Conservation (phyloP, 163 green algal species). For the Scenedesmus sp. region DNA sequence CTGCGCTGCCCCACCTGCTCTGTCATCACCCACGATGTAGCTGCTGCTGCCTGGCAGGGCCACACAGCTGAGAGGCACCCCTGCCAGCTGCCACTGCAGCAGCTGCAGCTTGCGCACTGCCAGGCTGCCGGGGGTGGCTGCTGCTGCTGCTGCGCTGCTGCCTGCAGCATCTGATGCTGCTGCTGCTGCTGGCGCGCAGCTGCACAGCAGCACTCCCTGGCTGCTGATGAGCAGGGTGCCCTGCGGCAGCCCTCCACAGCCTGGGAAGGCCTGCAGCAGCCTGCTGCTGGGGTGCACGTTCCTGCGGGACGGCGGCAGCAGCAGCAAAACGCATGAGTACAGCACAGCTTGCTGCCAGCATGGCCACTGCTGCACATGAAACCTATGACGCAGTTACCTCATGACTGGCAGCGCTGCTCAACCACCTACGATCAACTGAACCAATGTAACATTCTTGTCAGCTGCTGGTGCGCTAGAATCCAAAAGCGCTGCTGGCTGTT, state of each 20-base stretch:
- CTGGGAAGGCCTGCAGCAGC: conserved; percentile 35
- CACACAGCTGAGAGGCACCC: conserved; percentile 35
- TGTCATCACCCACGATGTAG: conserved; percentile 25
- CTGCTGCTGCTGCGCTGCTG: conserved; percentile 18
- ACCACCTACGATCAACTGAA: too few relatives aligned
- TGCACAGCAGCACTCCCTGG: conserved; percentile 29
- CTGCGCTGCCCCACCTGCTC: background rate
- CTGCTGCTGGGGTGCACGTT: conserved; percentile 45
- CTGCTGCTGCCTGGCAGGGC: background rate
- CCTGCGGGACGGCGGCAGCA: background rate
- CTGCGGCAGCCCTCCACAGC: background rate
- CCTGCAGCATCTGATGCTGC: background rate
- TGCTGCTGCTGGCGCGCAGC: conserved; percentile 1
- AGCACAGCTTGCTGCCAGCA: background rate
- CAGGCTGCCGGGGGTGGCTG: background rate
- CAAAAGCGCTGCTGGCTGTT: background rate
- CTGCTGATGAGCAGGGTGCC: conserved; percentile 38
- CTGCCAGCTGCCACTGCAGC: conserved; percentile 28
- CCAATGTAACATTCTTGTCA: too few relatives aligned
- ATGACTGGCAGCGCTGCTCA: too few relatives aligned
- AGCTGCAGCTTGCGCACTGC: conserved; percentile 14
- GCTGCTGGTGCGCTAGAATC: background rate
- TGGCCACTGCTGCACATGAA: background rate
- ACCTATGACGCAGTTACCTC: too few relatives aligned
- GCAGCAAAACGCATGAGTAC: too few relatives aligned